Evolutionary conservation across 2,329 filamentous ascomycete species (phyloP).

Genomic region (Fusarium lateritium): DNA sequence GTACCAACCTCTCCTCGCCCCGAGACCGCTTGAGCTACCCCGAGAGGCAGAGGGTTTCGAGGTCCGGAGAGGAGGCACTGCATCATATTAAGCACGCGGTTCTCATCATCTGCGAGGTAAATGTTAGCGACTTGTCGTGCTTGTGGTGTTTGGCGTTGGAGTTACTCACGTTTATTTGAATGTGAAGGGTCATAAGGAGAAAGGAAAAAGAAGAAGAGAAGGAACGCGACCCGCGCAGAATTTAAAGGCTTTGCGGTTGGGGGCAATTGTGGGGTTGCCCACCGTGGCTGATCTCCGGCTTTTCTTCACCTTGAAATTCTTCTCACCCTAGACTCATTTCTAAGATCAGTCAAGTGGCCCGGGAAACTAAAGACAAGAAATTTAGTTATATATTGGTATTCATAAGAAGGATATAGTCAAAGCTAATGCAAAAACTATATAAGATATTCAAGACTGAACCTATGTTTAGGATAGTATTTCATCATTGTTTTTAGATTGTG

Average conservation of each 20-base stretch:
- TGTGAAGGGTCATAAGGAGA: constrained; percentile 91
- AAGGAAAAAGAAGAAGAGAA: constrained; percentile 60
- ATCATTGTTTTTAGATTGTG: no score
- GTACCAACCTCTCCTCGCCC: constrained; percentile 75
- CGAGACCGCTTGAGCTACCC: constrained; percentile 87
- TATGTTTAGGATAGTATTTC: no score
- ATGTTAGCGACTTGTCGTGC: constrained; percentile 49
- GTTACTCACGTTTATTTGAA: constrained; percentile 93
- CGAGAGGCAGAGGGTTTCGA: constrained; percentile 84
- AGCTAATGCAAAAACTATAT: no score
- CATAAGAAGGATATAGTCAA: no score
- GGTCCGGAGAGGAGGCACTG: constrained; percentile 74
- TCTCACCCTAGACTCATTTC: constrained; percentile 7
- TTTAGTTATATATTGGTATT: no score
- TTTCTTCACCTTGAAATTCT: not conserved
- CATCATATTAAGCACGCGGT: constrained; percentile 96
- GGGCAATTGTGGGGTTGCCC: constrained; percentile 40
- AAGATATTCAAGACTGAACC: no score
- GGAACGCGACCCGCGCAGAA: constrained; percentile 49
- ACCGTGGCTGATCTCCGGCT: constrained; percentile 50
- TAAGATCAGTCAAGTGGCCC: not conserved
- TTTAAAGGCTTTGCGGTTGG: constrained; percentile 55
- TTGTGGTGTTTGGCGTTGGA: constrained; percentile 6
- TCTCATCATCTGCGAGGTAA: constrained; percentile 92
- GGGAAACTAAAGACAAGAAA: no score